Evolutionary conservation across 148 eudicot species (phyloP).

Genomic region (Euryodendron excelsum): DNA sequence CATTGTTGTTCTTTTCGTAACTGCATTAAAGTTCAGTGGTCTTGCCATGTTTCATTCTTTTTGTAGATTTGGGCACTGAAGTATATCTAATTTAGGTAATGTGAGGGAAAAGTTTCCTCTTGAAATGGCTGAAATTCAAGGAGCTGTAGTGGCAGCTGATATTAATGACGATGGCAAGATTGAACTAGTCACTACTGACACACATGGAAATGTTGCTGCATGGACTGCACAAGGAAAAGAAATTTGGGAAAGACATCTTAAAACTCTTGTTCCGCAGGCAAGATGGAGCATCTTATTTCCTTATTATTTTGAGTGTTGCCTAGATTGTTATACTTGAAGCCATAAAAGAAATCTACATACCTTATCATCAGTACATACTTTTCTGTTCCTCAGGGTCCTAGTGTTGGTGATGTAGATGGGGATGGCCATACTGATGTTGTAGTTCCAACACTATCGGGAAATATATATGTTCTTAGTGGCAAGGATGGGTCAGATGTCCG

Average conservation of each 20-base stretch:
- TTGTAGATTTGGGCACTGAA: background rate
- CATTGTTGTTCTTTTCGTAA: background rate
- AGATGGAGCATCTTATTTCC: slow-evolving; percentile 16
- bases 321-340: background rate
- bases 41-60: background rate
- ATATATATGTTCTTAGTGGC: slow-evolving; percentile 91
- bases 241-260: slow-evolving; percentile 91
- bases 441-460: slow-evolving; percentile 85
- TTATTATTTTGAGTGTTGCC: background rate
- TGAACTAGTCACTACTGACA: slow-evolving; percentile 85
- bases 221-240: slow-evolving; percentile 97
- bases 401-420: slow-evolving; percentile 93
- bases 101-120: slow-evolving; percentile 91
- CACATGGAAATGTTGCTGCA: slow-evolving; percentile 97
- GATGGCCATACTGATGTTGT: slow-evolving; percentile 96
- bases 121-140: slow-evolving; percentile 99
- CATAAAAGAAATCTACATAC: background rate
- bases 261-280: slow-evolving; percentile 94
- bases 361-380: background rate
- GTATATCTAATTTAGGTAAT: slow-evolving; percentile 56
- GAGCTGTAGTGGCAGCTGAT: slow-evolving; percentile 91
- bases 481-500: slow-evolving; percentile 77
- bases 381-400: slow-evolving; percentile 58
- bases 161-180: slow-evolving; percentile 97
- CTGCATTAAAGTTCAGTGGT: background rate